Conservation (phyloP, 306 rosid genomes). For the Quercus gilva region DNA sequence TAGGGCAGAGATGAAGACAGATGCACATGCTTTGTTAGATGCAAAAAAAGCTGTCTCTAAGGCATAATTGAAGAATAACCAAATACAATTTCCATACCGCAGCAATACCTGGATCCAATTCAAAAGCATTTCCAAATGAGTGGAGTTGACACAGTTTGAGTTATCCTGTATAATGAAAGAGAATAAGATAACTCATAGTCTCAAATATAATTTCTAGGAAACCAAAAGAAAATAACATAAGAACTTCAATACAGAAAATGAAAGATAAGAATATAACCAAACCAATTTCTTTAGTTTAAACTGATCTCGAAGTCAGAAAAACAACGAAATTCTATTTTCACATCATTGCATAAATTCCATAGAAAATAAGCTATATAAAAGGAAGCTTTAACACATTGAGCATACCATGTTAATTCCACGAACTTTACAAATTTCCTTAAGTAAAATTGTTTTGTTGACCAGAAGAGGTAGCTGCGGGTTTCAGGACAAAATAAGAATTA, state of each 20-base stretch:
- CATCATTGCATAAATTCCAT: not conserved
- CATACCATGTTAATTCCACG: constrained; percentile 55
- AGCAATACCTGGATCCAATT: constrained; percentile 81
- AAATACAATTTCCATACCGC: not conserved
- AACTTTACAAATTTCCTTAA: constrained; percentile 71
- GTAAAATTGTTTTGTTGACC: constrained; percentile 64
- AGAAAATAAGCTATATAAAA: constrained; percentile 2
- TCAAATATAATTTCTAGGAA: not conserved
- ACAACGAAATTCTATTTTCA: not conserved
- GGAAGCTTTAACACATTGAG: constrained; percentile 12
- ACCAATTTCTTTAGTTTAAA: not conserved
- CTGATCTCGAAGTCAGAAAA: not conserved
- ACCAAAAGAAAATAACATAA: not conserved
- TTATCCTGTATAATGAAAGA: constrained; percentile 47
- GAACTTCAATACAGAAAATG: not conserved
- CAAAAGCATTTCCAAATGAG: constrained; percentile 70
- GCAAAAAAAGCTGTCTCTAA: not conserved
- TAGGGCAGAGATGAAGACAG: not conserved
- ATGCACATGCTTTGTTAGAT: not conserved
- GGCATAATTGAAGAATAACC: not conserved
- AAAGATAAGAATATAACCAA: not conserved
- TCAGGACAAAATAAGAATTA: constrained; percentile 16
- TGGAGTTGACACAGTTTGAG: constrained; percentile 31
- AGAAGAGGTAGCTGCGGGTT: constrained; percentile 81
- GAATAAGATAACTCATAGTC: not conserved